These are phyloP conservation scores for Ramaria rubella DNA, from an alignment of 768 basidiomycete species.

Conservation along the genomic window DNA sequence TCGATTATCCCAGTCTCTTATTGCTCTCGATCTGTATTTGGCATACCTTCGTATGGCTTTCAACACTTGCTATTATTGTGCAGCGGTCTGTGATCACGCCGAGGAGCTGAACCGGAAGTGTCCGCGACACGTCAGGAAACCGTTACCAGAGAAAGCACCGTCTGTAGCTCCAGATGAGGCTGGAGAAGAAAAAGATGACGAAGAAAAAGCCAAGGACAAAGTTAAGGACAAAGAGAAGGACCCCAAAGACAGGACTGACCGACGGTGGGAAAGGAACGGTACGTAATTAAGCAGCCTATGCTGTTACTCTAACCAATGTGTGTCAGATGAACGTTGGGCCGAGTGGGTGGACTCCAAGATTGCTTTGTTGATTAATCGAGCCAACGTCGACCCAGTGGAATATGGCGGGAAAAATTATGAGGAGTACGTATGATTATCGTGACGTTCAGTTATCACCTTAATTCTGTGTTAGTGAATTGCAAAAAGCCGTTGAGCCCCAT, in stretches of 20 bases:
- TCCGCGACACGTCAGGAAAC: constrained; percentile 82
- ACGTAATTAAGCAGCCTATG: neutral
- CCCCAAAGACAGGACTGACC: constrained; percentile 28
- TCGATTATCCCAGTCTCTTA: constrained; percentile 46
- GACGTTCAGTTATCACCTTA: constrained; percentile 14
- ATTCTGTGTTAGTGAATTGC: constrained; percentile 56
- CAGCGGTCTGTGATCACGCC: constrained; percentile 82
- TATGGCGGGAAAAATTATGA: constrained; percentile 88
- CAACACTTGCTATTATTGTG: constrained; percentile 97
- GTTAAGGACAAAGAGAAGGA: constrained; percentile 36
- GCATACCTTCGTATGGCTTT: constrained; percentile 89
- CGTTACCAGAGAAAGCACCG: constrained; percentile 45
- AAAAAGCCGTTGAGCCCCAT: constrained; percentile 67
- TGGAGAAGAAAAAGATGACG: constrained; percentile 33
- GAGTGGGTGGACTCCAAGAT: constrained; percentile 86
- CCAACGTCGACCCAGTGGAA: constrained; percentile 75
- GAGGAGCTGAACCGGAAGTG: constrained; percentile 96
- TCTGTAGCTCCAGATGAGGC: constrained; percentile 46
- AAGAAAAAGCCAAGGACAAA: constrained; percentile 20
- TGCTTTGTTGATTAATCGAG: constrained; percentile 69
- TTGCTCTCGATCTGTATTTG: constrained; percentile 88
- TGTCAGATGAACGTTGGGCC: constrained; percentile 78
- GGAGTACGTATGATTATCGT: constrained; percentile 50
- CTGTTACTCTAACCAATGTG: neutral
- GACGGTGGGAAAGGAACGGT: constrained; percentile 2